Conservation (phyloP, 2,329 filamentous ascomycete genomes). For the Neophaeococcomyces aloes region DNA sequence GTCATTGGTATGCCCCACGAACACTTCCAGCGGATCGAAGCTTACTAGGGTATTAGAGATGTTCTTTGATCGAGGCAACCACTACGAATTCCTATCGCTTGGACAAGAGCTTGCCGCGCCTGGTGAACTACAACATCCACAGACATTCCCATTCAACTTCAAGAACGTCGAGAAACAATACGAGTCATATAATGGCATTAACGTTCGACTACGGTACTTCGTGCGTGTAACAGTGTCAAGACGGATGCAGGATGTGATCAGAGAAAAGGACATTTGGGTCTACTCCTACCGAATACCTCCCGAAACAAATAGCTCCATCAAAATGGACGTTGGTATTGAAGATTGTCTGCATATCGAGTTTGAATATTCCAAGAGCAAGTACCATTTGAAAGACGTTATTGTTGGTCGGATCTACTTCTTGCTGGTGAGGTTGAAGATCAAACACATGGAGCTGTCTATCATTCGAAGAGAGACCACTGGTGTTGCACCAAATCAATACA, state of each 20-base stretch:
- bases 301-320: constrained; percentile 96
- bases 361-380: constrained; percentile 98
- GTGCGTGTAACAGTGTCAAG: constrained; percentile 91
- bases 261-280: constrained; percentile 99
- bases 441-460: constrained; percentile 98
- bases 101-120: constrained; percentile 94
- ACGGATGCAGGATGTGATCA: constrained; percentile 93
- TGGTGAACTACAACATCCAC: constrained; percentile 94
- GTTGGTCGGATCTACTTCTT: constrained; percentile 98
- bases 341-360: constrained; percentile 99
- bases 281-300: constrained; percentile 97
- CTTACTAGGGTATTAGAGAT: constrained; percentile 55
- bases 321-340: constrained; percentile 99
- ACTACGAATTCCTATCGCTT: constrained; percentile 96
- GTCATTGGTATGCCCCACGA: constrained; percentile 62
- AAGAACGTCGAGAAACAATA: constrained; percentile 99
- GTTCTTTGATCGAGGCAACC: constrained; percentile 99
- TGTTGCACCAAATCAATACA: constrained; percentile 95
- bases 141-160: constrained; percentile 99
- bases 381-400: constrained; percentile 98
- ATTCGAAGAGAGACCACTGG: constrained; percentile 95
- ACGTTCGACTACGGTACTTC: constrained; percentile 97
- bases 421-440: constrained; percentile 94
- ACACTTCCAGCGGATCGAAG: constrained; percentile 3
- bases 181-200: constrained; percentile 99